Evolutionary conservation across 1,284 basidiomycete genomes (phyloP).

Genomic region (Sporisorium iseilematis-ciliati): DNA sequence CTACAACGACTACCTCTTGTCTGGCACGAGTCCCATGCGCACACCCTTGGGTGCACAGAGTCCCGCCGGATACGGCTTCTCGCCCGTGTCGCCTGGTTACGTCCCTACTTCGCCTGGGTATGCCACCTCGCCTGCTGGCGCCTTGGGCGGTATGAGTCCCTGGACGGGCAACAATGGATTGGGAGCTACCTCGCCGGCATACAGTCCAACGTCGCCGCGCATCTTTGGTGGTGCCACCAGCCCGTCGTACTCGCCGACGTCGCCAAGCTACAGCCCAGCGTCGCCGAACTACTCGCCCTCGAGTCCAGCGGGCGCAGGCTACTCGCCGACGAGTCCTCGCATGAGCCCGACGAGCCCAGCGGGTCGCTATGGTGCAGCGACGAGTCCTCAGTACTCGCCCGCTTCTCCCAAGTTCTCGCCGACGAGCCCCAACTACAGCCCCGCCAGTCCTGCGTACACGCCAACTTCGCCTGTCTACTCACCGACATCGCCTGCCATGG

Average conservation of each 20-base stretch:
- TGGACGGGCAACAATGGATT: constrained; percentile 72
- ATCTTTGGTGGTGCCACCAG: constrained; percentile 79
- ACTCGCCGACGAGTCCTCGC: constrained; percentile 65
- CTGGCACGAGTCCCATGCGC: constrained; percentile 81
- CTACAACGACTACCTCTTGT: constrained; percentile 77
- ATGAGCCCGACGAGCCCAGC: constrained; percentile 62
- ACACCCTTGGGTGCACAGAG: constrained; percentile 65
- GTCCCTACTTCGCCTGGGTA: constrained; percentile 61
- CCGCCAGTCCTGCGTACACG: constrained; percentile 72
- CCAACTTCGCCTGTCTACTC: constrained; percentile 67
- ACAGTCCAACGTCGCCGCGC: constrained; percentile 74
- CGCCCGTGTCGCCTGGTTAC: constrained; percentile 66
- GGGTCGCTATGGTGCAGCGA: constrained; percentile 72
- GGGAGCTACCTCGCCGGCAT: constrained; percentile 74
- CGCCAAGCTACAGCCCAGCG: constrained; percentile 65
- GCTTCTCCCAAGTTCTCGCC: constrained; percentile 59
- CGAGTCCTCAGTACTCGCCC: constrained; percentile 70
- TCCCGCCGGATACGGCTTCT: constrained; percentile 66
- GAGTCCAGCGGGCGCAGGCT: constrained; percentile 59
- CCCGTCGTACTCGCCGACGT: constrained; percentile 73
- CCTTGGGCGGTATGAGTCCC: constrained; percentile 76
- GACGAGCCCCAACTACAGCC: constrained; percentile 61
- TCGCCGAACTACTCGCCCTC: constrained; percentile 64
- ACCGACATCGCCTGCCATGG: constrained; percentile 49
- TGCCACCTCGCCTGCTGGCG: constrained; percentile 65